Evolutionary conservation across 495 filamentous ascomycete genomes (phyloP).

Genomic region (Aspergillus biplanus): DNA sequence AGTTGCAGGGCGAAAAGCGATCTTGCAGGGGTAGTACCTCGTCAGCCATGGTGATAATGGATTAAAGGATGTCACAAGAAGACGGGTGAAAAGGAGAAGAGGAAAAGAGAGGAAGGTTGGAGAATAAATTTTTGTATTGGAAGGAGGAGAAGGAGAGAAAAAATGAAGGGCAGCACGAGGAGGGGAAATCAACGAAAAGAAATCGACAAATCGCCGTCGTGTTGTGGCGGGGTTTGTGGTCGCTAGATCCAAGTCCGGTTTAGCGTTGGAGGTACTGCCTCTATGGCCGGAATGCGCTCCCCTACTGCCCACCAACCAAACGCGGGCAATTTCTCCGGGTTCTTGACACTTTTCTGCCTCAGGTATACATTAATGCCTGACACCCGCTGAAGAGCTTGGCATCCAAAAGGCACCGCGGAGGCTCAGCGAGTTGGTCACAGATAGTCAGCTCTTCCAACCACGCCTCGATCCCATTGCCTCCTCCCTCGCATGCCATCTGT

Average conservation of each 20-base stretch:
- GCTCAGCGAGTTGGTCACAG: no score
- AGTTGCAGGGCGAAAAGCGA: slow-evolving; percentile 7
- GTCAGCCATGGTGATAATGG: slow-evolving; percentile 48
- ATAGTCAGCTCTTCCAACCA: background rate
- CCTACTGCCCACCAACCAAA: slow-evolving; percentile 18
- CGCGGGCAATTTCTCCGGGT: slow-evolving; percentile 9
- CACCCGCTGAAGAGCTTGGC: no score
- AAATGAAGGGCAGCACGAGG: slow-evolving; percentile 24
- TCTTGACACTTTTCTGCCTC: slow-evolving; percentile 1
- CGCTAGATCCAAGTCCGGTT: slow-evolving; percentile 37
- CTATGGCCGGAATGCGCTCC: slow-evolving; percentile 10
- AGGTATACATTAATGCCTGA: background rate
- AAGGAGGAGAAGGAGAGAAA: slow-evolving; percentile 20
- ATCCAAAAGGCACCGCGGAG: no score
- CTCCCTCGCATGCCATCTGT: slow-evolving; percentile 12
- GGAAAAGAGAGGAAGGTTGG: slow-evolving; percentile 17
- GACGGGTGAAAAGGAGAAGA: slow-evolving; percentile 28
- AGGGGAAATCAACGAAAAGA: slow-evolving; percentile 29
- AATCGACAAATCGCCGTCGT: slow-evolving; percentile 37
- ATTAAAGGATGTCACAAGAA: slow-evolving; percentile 23
- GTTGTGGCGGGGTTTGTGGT: slow-evolving; percentile 44
- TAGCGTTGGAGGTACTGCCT: slow-evolving; percentile 29
- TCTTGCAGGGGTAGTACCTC: slow-evolving; percentile 34
- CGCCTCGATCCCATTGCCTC: background rate
- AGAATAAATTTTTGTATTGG: slow-evolving; percentile 11